These are phyloP conservation scores for Calonectria honghensis DNA, from an alignment of 2,329 filamentous ascomycete genomes.

Conservation along the genomic window DNA sequence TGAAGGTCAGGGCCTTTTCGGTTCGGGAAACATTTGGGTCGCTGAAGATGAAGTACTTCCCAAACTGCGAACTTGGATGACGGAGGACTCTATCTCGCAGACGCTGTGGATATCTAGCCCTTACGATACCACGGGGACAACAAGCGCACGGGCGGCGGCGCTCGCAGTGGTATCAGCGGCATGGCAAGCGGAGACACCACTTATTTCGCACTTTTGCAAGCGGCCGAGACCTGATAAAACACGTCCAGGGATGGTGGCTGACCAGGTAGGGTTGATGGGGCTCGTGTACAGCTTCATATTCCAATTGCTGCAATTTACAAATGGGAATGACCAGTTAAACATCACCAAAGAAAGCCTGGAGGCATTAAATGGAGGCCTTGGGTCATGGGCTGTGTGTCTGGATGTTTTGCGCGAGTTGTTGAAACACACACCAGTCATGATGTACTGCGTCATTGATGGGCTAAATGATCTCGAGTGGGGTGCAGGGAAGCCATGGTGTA, in stretches of 20 bases:
- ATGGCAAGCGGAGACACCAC: not conserved
- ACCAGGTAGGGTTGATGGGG: not conserved
- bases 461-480: not conserved
- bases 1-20: not conserved
- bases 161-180: not conserved
- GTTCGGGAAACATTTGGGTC: not conserved
- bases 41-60: not conserved
- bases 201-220: not conserved
- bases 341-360: not conserved
- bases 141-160: not conserved
- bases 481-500: not conserved
- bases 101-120: conserved; percentile 2
- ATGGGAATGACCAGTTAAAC: not conserved
- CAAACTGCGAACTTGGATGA: not conserved
- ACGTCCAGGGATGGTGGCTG: not conserved
- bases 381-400: not conserved
- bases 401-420: not conserved
- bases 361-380: not conserved
- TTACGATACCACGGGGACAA: not conserved
- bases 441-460: not conserved
- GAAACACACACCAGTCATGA: not conserved
- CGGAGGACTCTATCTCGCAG: not conserved
- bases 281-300: not conserved
- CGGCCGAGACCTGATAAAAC: not conserved
- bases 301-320: not conserved